Evolutionary conservation across 108 stramenopile genomes (phyloP), one percentile per base, ranked within the genome.

Genomic region (Fragilariopsis cylindrus): DNA sequence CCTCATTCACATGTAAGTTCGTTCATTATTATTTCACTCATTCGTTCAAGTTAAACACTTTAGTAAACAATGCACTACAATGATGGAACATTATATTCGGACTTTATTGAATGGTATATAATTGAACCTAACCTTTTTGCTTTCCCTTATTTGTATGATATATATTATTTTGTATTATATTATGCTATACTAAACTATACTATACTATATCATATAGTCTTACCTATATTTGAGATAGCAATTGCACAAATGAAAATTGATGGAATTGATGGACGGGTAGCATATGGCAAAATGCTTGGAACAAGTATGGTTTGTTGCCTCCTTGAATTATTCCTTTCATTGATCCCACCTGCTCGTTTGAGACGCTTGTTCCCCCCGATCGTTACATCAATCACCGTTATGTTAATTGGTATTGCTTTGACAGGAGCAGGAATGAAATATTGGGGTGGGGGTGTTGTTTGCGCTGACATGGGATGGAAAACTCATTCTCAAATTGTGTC

Each of bases 361-460:
- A 76, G 74, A 73, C 69, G 67, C 19, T 57, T 90, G n/a, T 93
- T 93, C 70, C 92, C 92, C 16, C 90, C 90, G 7, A 65, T 90
- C 15, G 90, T 93, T 9, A 86, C 85, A 15, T 77, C 87, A 12
- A 62, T 87, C 19, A 87, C 92, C 43, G 92, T 93, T 7, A 90
- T 87, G 65, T 76, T 93, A n/a, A 90, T 93, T 56, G 92, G 92
- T 46, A 82, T 88, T n/a, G 85, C 88, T 47, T 78, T 93, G 63
- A 81, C 77, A 52, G 89, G 90, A 72, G 88, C 90, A 54, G 92
- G 92, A 43, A 90, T 93, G 86, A 93, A 92, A 70, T 93, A 90
- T 69, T 90, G 90, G 89, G 92, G 92, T 16, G 92, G 92, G 52
- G 92, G 92, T 71, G 87, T 78, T 13, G 90, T 93, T 46, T 93